Evolutionary conservation across 805 yeast genomes (phyloP).

Genomic region (Kluyveromyces starmeri): DNA sequence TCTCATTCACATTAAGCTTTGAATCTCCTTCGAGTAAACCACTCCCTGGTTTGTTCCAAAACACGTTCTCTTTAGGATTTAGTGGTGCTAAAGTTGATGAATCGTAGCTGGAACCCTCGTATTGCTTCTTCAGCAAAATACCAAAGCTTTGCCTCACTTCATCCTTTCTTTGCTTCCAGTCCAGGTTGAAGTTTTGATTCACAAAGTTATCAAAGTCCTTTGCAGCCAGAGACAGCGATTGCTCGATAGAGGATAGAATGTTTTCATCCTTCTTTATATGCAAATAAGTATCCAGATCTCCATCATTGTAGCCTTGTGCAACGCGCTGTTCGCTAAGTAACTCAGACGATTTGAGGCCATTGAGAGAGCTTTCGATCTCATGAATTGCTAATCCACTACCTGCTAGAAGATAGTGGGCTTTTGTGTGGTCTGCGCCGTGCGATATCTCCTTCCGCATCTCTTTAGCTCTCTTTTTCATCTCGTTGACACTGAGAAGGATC

Average conservation of each 20-base stretch:
- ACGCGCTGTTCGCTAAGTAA: conserved; percentile 22
- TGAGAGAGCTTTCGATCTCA: conserved; percentile 58
- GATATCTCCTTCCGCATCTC: conserved; percentile 43
- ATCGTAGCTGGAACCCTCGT: not conserved
- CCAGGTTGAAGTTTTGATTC: conserved; percentile 61
- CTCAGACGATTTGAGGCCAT: conserved; percentile 34
- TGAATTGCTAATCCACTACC: conserved; percentile 84
- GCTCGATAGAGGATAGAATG: conserved; percentile 75
- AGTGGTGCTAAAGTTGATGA: conserved; percentile 11
- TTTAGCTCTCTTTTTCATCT: conserved; percentile 61
- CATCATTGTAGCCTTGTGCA: conserved; percentile 13
- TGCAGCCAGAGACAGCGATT: conserved; percentile 61
- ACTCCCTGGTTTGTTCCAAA: conserved; percentile 27
- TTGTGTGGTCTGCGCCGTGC: conserved; percentile 38
- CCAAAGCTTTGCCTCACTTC: conserved; percentile 70
- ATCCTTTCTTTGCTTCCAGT: conserved; percentile 75
- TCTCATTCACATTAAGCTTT: conserved; percentile 36
- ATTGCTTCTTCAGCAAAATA: conserved; percentile 32
- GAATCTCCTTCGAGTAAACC: conserved; percentile 27
- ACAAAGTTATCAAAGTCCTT: conserved; percentile 76
- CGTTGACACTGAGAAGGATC: conserved; percentile 70
- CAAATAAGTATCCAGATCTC: conserved; percentile 55
- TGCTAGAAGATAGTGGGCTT: conserved; percentile 82
- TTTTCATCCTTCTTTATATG: conserved; percentile 72
- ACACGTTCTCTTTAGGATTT: conserved; percentile 9